phyloP scores from a whole-genome alignment of 2,329 filamentous ascomycete genomes.

The Chaetomium globosum region DNA sequence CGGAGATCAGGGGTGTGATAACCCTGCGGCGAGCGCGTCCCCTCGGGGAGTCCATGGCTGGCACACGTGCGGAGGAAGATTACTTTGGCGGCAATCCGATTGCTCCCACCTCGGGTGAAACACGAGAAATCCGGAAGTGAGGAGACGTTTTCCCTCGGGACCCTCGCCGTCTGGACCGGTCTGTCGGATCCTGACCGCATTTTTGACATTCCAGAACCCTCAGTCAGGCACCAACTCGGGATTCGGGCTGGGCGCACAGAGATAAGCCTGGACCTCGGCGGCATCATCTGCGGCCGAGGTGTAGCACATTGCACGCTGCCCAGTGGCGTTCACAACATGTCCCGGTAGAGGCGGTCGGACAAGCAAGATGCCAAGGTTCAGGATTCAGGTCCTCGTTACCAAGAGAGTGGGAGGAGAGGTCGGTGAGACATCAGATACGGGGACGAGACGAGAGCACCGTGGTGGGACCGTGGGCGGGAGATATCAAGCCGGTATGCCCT shows the following conservation, averaged over 20 bases:
- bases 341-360: neutral
- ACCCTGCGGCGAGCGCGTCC: neutral
- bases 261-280: neutral
- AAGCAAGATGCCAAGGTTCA: neutral
- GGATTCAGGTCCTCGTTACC: neutral
- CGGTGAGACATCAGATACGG: neutral
- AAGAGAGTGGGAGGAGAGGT: neutral
- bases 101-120: neutral
- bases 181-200: constrained; percentile 18
- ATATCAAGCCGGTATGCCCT: neutral
- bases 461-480: neutral
- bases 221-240: neutral
- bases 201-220: neutral
- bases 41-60: neutral
- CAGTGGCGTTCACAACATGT: neutral
- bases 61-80: neutral
- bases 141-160: neutral
- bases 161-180: constrained; percentile 6
- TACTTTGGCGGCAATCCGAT: neutral
- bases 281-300: neutral
- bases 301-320: neutral
- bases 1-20: constrained; percentile 16
- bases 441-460: too few species aligned
- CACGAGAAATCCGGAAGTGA: neutral
- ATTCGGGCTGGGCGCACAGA: constrained; percentile 1